Evolutionary conservation across 352 stramenopile species (phyloP), one percentile per base, ranked within the genome.

Genomic region (Globisporangium irregulare): DNA sequence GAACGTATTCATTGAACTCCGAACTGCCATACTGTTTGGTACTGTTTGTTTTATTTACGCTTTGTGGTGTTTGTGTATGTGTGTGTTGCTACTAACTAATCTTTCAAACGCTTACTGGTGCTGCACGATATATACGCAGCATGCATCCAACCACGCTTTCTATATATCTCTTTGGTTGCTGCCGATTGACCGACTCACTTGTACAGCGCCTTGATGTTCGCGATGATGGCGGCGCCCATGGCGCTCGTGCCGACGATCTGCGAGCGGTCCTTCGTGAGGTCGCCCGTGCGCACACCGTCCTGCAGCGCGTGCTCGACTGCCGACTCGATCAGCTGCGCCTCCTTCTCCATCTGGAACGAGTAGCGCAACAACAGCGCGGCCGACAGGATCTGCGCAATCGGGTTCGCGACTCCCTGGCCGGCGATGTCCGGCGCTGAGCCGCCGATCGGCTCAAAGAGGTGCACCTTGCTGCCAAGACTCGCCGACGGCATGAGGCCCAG

Each of bases 401-500:
- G 96, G 78, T 99, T 99, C 34, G 97, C 97, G 34, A 98, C 92
- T 72, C 99, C 93, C 77, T 98, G 78, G 62, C 97, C 96, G 15
- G 97, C 96, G 73, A 99, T 99, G 73, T 99, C 96, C 1, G 98
- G 98, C n/a, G 98, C 98, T 10, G 96, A 99, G 62, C 98, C 98
- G 72, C 98, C 97, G 62, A 98, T 99, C 5, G 98, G 97, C 80
- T 99, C 98, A 77, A 99, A 99, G 20, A 99, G 93, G 75, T 95
- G 84, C 65, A 95, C 86, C 59, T 86, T 87, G 58, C 90, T 71
- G 43, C 87, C 87, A 64, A 99, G 90, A 75, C 93, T 99, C 12
- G 97, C 98, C n/a, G 93, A 99, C n/a, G 97, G 97, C 72, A 99
- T 97, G 79, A 99, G 98, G 8, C 98, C 98, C 22, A 99, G 87